Conservation (phyloP, 2,329 filamentous ascomycete species). For the Tolypocladium amazonense region DNA sequence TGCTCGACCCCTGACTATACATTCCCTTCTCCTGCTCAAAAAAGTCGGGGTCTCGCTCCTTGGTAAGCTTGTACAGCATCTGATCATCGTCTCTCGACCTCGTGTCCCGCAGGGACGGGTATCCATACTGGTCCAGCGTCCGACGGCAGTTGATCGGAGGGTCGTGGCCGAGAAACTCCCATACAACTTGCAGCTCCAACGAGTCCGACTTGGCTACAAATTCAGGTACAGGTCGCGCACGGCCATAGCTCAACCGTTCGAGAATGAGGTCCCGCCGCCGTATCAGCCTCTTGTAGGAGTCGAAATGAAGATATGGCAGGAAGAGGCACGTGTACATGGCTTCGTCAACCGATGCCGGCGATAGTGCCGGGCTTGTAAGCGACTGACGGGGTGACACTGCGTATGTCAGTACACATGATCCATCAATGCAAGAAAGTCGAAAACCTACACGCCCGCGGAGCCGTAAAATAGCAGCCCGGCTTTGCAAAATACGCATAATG, state of each 20-base stretch:
- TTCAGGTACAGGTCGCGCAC: conserved; percentile 43
- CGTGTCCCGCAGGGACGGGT: conserved; percentile 50
- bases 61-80: conserved; percentile 57
- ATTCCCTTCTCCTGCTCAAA: conserved; percentile 13
- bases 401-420: background rate
- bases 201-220: conserved; percentile 43
- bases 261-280: conserved; percentile 44
- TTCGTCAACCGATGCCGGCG: conserved; percentile 14
- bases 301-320: conserved; percentile 53
- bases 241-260: conserved; percentile 39
- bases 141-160: conserved; percentile 51
- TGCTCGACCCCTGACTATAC: conserved; percentile 18
- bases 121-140: conserved; percentile 53
- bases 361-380: conserved; percentile 15
- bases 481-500: conserved; percentile 39
- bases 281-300: conserved; percentile 49
- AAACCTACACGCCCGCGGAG: conserved; percentile 21
- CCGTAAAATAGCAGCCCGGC: conserved; percentile 35
- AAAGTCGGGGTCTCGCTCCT: conserved; percentile 23
- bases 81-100: conserved; percentile 53
- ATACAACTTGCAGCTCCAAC: conserved; percentile 48
- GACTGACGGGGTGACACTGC: conserved; percentile 26
- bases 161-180: conserved; percentile 51
- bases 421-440: background rate
- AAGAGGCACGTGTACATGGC: conserved; percentile 37